Percentiles rank a stretch among this genome's conserved stretches.
Conservation (phyloP, 2,329 filamentous ascomycete species). For the Fusarium nygamai region DNA sequence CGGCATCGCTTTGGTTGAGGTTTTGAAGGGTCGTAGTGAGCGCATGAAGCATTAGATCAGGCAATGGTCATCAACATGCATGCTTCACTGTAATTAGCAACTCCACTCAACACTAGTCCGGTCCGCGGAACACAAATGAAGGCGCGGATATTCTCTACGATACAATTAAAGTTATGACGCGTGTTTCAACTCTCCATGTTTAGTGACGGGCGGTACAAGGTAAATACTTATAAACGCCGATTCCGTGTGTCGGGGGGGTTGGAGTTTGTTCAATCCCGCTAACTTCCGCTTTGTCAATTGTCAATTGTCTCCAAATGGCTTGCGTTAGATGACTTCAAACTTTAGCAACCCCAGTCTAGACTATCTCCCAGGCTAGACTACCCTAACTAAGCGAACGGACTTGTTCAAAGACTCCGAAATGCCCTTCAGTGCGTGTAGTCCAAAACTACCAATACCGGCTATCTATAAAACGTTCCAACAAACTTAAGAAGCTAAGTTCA, state of each 20-base stretch:
- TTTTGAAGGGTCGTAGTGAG: slow-evolving; percentile 14
- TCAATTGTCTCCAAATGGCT: neutral
- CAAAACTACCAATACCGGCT: rapidly evolving
- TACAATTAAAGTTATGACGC: rapidly evolving
- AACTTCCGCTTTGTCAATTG: neutral
- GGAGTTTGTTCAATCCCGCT: neutral
- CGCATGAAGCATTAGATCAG: slow-evolving; percentile 14
- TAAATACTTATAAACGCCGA: neutral
- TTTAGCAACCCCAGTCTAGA: neutral
- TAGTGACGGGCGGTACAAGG: neutral
- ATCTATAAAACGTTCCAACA: neutral
- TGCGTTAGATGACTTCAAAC: neutral
- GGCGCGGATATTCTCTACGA: rapidly evolving
- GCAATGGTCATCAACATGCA: rapidly evolving
- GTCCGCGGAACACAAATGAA: neutral
- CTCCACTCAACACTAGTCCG: neutral
- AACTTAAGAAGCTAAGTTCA: rapidly evolving
- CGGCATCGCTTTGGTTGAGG: slow-evolving; percentile 55
- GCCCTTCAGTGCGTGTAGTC: neutral
- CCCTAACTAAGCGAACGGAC: rapidly evolving
- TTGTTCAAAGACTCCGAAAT: neutral
- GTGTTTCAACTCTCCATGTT: neutral
- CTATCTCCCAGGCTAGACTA: neutral
- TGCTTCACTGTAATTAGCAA: rapidly evolving
- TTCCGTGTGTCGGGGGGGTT: rapidly evolving